A percentile compares a stretch with the other conserved stretches of the same genome.
Conservation (phyloP, 495 filamentous ascomycete species). For the Choiromyces venosus region DNA sequence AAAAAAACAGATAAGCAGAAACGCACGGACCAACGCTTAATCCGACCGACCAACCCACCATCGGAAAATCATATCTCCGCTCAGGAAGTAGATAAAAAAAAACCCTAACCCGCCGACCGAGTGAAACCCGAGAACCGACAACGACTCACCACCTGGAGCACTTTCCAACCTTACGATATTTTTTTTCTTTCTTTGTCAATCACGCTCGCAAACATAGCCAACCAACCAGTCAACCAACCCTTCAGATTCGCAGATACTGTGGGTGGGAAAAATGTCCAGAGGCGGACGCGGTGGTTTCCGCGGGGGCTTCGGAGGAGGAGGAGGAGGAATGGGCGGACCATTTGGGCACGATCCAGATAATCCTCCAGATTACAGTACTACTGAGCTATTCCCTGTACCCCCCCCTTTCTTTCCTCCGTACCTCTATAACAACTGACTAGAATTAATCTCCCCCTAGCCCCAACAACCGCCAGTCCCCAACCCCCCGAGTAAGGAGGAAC, state of each 20-base stretch:
- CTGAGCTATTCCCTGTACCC: conserved; percentile 40
- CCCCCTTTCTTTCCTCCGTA: not conserved
- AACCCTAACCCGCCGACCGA: not conserved
- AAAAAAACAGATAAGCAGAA: not conserved
- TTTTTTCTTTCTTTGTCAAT: too few relatives aligned
- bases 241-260: not conserved
- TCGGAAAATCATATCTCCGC: not conserved
- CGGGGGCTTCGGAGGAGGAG: conserved; percentile 33
- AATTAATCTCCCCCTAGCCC: too few relatives aligned
- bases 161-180: too few relatives aligned
- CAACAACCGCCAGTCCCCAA: conserved; percentile 39
- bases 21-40: not conserved
- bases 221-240: not conserved
- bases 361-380: conserved; percentile 39
- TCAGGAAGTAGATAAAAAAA: too few relatives aligned
- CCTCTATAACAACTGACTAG: conserved; percentile 6
- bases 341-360: conserved; percentile 35
- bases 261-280: conserved; percentile 35
- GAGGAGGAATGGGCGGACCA: conserved; percentile 22
- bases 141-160: too few relatives aligned
- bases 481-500: conserved; percentile 37
- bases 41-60: not conserved
- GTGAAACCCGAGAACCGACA: too few relatives aligned
- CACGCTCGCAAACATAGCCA: too few relatives aligned
- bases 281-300: conserved; percentile 35